phyloP scores from a whole-genome alignment of 495 filamentous ascomycete species.

The Penicillium tannophilum region DNA sequence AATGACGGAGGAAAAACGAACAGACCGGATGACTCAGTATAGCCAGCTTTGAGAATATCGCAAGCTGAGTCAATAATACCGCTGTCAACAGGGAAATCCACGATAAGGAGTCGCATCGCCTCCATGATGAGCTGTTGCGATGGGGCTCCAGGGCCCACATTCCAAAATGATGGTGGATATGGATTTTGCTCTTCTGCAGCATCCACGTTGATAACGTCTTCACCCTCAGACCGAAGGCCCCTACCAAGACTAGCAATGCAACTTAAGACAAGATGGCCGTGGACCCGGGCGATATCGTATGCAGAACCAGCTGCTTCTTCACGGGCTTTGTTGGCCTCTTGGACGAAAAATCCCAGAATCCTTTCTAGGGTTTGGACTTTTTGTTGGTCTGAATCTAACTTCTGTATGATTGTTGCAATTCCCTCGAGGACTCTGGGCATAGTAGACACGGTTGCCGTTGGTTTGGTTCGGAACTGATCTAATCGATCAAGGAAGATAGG shows the following conservation, averaged over 20 bases:
- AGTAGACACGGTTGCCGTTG: constrained; percentile 64
- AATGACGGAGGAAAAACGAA: constrained; percentile 73
- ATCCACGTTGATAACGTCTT: constrained; percentile 68
- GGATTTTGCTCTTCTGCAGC: constrained; percentile 37
- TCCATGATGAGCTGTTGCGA: constrained; percentile 63
- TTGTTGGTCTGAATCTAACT: constrained; percentile 62
- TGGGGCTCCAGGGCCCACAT: constrained; percentile 50
- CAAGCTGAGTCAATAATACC: constrained; percentile 78
- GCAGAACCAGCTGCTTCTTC: constrained; percentile 38
- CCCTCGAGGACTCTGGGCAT: constrained; percentile 83
- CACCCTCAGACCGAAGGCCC: constrained; percentile 73
- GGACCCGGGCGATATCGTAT: constrained; percentile 48
- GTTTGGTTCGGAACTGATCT: constrained; percentile 59
- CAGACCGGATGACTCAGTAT: constrained; percentile 74
- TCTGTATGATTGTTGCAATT: constrained; percentile 84
- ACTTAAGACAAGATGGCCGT: constrained; percentile 66
- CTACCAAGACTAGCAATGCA: constrained; percentile 78
- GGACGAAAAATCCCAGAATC: constrained; percentile 63
- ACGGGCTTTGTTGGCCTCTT: constrained; percentile 38
- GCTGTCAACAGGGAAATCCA: constrained; percentile 60
- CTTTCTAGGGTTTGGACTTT: constrained; percentile 63
- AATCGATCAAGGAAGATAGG: constrained; percentile 78
- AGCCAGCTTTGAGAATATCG: constrained; percentile 74
- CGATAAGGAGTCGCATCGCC: constrained; percentile 48
- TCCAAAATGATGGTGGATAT: constrained; percentile 61